Conservation (phyloP, 192 early-diverging fungal species). For the Haplosporangium gracile region DNA sequence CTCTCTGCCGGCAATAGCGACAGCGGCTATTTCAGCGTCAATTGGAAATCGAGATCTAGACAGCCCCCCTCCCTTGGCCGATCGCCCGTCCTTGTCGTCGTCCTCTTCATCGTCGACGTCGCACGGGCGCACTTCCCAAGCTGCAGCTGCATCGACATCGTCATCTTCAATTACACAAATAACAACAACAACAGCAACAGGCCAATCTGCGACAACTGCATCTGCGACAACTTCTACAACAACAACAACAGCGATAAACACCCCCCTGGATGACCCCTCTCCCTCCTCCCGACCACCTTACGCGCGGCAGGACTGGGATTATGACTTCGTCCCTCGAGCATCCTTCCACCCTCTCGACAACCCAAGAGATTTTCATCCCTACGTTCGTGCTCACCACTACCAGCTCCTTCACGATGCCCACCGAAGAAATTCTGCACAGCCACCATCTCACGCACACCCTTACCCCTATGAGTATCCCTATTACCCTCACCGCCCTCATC, state of each 20-base stretch:
- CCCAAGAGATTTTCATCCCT: not conserved
- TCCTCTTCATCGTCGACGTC: not conserved
- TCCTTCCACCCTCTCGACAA: not conserved
- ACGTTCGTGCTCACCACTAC: not conserved
- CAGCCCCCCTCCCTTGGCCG: not conserved
- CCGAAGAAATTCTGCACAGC: not conserved
- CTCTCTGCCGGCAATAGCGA: not conserved
- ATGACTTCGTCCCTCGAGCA: not conserved
- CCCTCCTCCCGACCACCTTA: not conserved
- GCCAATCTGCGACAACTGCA: constrained; percentile 6
- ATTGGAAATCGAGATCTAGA: not conserved
- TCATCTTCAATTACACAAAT: not conserved
- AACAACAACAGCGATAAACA: not conserved
- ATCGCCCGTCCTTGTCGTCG: not conserved
- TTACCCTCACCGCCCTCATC: not conserved
- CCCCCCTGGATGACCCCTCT: not conserved
- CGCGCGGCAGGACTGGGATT: not conserved
- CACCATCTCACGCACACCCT: not conserved
- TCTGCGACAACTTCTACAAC: constrained; percentile 7
- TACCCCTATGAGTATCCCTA: not conserved
- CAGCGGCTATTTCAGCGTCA: not conserved
- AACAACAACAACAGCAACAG: not conserved
- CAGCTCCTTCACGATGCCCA: not conserved
- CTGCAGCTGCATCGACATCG: not conserved
- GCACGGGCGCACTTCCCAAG: not conserved